Conservation (phyloP, 331 rosid genomes). For the Malus hybrid region DNA sequence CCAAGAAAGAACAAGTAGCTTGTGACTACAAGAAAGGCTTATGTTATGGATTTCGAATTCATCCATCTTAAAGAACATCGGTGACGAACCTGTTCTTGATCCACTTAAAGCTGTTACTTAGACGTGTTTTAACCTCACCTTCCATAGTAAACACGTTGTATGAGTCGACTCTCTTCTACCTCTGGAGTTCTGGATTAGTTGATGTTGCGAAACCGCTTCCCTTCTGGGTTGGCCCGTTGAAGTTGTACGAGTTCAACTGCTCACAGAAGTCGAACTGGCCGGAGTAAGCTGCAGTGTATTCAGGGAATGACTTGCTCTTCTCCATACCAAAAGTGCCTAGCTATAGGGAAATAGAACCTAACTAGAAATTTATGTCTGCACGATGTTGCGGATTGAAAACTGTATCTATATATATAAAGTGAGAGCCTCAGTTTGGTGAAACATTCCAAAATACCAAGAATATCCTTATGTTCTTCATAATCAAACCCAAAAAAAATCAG, state of each 20-base stretch:
- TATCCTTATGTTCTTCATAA: too few relatives aligned
- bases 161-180: constrained; percentile 55
- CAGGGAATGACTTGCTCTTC: constrained; percentile 77
- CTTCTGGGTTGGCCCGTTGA: constrained; percentile 58
- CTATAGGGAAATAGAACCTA: too few relatives aligned
- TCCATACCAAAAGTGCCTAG: constrained; percentile 38
- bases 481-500: too few relatives aligned
- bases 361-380: too few relatives aligned
- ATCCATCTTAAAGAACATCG: constrained; percentile 57
- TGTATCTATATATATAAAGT: too few relatives aligned
- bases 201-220: constrained; percentile 55
- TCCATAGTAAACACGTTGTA: constrained; percentile 69
- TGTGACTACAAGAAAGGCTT: not conserved
- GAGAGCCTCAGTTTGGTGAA: too few relatives aligned
- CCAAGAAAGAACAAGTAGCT: not conserved
- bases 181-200: constrained; percentile 65
- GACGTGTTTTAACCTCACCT: constrained; percentile 65
- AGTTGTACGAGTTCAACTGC: constrained; percentile 57
- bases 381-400: too few relatives aligned
- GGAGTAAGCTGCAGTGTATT: constrained; percentile 52
- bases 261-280: constrained; percentile 58
- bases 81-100: constrained; percentile 73
- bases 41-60: not conserved
- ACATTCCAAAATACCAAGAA: too few relatives aligned
- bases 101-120: constrained; percentile 89